Evolutionary conservation across 1,284 basidiomycete genomes (phyloP).

Genomic region (Sporisorium graminicola): DNA sequence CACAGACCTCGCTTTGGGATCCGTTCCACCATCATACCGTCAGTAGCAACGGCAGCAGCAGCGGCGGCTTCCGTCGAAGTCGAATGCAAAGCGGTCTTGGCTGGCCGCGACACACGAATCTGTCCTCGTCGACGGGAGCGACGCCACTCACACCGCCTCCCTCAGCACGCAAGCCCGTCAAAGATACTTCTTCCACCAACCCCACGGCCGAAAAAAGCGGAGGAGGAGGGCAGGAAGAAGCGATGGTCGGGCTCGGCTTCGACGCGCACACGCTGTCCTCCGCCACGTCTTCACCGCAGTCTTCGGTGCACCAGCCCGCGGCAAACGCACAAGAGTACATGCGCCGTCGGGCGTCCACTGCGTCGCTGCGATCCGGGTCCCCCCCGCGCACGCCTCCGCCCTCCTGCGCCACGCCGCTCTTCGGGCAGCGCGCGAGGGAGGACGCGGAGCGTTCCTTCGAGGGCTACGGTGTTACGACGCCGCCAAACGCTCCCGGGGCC

Average conservation of each 20-base stretch:
- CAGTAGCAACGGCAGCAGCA: neutral
- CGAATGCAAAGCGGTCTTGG: slow-evolving; percentile 5
- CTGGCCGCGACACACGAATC: slow-evolving; percentile 8
- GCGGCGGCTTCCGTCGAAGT: slow-evolving; percentile 13
- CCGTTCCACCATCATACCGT: slow-evolving; percentile 20
- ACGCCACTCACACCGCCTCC: slow-evolving; percentile 33
- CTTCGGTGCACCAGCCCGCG: slow-evolving; percentile 4
- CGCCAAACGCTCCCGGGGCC: slow-evolving; percentile 29
- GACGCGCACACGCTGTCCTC: slow-evolving; percentile 16
- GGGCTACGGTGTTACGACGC: neutral
- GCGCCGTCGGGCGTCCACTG: neutral
- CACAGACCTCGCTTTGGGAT: slow-evolving; percentile 45
- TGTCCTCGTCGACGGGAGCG: neutral
- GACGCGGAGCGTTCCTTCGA: slow-evolving; percentile 1
- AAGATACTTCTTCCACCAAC: no score
- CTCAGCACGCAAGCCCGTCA: slow-evolving; percentile 4
- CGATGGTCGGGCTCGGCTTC: slow-evolving; percentile 15
- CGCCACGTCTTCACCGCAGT: neutral
- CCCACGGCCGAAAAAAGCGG: no score
- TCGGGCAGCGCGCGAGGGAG: no score
- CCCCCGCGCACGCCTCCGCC: slow-evolving; percentile 5
- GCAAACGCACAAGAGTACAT: slow-evolving; percentile 42
- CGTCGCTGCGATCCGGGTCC: neutral
- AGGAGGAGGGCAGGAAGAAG: neutral
- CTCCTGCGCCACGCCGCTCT: slow-evolving; percentile 19